Percentiles rank a stretch among this genome's conserved stretches.
These are phyloP conservation scores for Deuterostichococcus epilithicus DNA, from an alignment of 139 green algal genomes.

Conservation along the genomic window DNA sequence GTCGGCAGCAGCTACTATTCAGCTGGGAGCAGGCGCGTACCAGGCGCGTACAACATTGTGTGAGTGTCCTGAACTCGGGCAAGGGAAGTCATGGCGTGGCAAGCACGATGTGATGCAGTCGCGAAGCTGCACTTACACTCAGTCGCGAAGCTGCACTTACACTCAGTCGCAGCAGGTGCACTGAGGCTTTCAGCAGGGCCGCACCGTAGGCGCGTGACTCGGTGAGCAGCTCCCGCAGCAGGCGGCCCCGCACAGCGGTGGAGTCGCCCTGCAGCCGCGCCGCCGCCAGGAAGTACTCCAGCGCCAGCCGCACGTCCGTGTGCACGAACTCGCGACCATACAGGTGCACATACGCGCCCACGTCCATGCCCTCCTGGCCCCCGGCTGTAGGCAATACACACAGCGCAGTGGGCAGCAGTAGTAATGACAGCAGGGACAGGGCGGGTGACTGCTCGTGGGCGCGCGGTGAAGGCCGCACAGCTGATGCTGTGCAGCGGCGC, in stretches of 20 bases:
- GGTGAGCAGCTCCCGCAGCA: slow-evolving; percentile 63
- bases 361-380: slow-evolving; percentile 19
- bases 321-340: slow-evolving; percentile 59
- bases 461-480: no score
- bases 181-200: background rate
- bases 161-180: background rate
- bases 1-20: no score
- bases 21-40: no score
- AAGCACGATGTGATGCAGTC: no score
- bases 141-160: no score
- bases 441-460: no score
- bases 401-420: background rate
- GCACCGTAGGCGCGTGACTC: slow-evolving; percentile 49
- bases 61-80: no score
- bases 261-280: slow-evolving; percentile 21
- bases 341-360: slow-evolving; percentile 35
- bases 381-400: slow-evolving; percentile 4
- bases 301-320: slow-evolving; percentile 42
- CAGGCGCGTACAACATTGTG: no score
- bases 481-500: no score
- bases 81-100: no score
- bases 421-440: slow-evolving; percentile 2
- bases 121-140: no score
- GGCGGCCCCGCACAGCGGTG: slow-evolving; percentile 44
- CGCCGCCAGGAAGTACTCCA: slow-evolving; percentile 81